phyloP scores from a whole-genome alignment of 176 grass and related monocot genomes.

The Zoysia japonica region DNA sequence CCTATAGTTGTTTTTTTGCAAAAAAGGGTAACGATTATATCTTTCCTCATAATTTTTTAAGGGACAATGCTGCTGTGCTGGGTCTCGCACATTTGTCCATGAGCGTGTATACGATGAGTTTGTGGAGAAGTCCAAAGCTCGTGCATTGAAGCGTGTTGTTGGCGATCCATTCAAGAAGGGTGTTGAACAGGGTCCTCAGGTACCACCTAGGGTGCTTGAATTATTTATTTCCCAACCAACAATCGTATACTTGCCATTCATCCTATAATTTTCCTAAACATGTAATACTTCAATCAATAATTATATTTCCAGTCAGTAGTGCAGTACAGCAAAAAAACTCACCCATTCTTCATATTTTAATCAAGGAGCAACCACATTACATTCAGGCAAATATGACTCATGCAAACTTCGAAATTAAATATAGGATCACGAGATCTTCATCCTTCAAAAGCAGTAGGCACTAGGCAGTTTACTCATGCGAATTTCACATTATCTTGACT shows the following conservation, averaged over 20 bases:
- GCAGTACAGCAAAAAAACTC: neutral
- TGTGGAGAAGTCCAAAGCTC: slow-evolving; percentile 89
- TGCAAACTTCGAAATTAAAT: neutral
- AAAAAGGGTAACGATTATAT: neutral
- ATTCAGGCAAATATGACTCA: neutral
- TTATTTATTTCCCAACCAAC: neutral
- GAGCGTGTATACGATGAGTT: slow-evolving; percentile 90
- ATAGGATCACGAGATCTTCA: neutral
- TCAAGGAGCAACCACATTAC: neutral
- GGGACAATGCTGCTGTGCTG: slow-evolving; percentile 97
- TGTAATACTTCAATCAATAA: neutral
- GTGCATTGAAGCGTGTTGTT: slow-evolving; percentile 82
- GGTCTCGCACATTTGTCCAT: slow-evolving; percentile 98
- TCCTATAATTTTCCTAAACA: neutral
- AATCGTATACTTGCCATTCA: neutral
- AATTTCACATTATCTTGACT: neutral
- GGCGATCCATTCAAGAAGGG: slow-evolving; percentile 93
- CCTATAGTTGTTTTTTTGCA: neutral
- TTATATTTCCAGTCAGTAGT: neutral
- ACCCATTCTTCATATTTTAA: neutral
- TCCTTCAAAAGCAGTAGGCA: neutral
- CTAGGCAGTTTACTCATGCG: neutral
- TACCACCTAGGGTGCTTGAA: slow-evolving; percentile 5
- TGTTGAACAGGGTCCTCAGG: slow-evolving; percentile 94
- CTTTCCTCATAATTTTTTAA: slow-evolving; percentile 27